Percentiles rank a stretch among this genome's conserved stretches.
Conservation (phyloP, 805 yeast genomes). For the Metschnikowia colocasiae region DNA sequence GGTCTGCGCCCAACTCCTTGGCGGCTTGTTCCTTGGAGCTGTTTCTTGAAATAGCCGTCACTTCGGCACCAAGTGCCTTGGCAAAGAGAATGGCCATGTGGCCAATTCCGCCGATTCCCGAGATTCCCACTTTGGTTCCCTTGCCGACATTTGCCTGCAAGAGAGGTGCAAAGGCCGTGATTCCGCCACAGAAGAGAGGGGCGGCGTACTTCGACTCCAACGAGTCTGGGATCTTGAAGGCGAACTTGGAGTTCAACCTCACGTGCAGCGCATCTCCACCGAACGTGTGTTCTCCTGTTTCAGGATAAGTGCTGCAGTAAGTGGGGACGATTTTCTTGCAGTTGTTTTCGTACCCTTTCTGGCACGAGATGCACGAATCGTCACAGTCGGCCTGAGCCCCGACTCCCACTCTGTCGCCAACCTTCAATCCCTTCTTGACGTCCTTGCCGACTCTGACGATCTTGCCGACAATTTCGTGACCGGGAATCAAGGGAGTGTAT, state of each 20-base stretch:
- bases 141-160: constrained; percentile 10
- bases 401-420: constrained; percentile 76
- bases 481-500: constrained; percentile 16
- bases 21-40: constrained; percentile 49
- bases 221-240: constrained; percentile 12
- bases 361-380: constrained; percentile 7
- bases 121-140: constrained; percentile 48
- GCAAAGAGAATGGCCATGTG: constrained; percentile 59
- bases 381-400: constrained; percentile 53
- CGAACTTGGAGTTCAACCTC: constrained; percentile 10
- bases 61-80: constrained; percentile 59
- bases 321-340: constrained; percentile 9
- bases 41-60: constrained; percentile 50
- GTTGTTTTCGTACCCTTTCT: constrained; percentile 6
- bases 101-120: constrained; percentile 66
- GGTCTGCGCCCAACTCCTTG: constrained; percentile 49
- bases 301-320: constrained; percentile 7
- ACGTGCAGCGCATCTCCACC: constrained; percentile 13
- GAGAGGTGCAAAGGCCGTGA: constrained; percentile 16
- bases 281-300: constrained; percentile 7
- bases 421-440: constrained; percentile 29
- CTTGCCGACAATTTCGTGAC: constrained; percentile 23
- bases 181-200: constrained; percentile 18
- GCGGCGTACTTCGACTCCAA: constrained; percentile 10
- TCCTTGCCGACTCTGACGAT: constrained; percentile 10